Base-by-base conservation (phyloP, 2,329 filamentous ascomycete genomes). In the Karstenula rhodostoma region DNA sequence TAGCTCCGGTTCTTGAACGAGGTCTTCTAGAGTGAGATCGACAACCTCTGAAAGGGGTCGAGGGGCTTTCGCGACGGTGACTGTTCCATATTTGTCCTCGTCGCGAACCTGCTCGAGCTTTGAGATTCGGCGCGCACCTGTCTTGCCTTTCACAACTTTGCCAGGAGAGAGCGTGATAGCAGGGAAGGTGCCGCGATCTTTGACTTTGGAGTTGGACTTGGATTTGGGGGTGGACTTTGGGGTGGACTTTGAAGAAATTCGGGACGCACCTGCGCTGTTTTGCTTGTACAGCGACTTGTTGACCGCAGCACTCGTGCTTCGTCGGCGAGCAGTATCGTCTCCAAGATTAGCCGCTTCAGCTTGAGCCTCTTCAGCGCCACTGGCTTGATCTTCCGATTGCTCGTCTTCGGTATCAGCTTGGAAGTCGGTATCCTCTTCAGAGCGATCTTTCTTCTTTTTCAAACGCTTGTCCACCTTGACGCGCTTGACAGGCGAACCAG, bases 351-450 rank as follows among this genome's bases (percentile, higher is more conserved):
- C 54, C 6, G 58, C 57, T 23, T 70, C 60, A 6, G 57, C 40
- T 33, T 62, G 44, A 1, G 58, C 59, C 17, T 62, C 48, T 57
- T 63, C 62, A 8, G 50, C 44, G 27, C 37, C 50, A 47, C 60
- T 64, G 6, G 69, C 68, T 35, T 69, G 69, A 43, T 73, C 73
- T 19, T 73, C 73, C 15, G 72, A 67, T 13, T 69, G 67, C 1
- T 73, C 77, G 33, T 74, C 76, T 56, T 83, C 80, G 67, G 84
- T 84, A 62, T 83, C 82, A 19, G 74, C 77, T 53, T 82, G 81
- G 67, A 84, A 85, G 63, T 84, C 83, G 17, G 83, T 85, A 63
- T 84, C 83, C 59, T 77, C 80, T 17, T 80, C 81, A 27, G 78
- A 76, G 10, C 68, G 58, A 57, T 75, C 64, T 65, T 72, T 73